Percentiles rank a stretch among this genome's conserved stretches.
Conservation (phyloP, 2,329 filamentous ascomycete genomes). For the Magnaporthiopsis rhizophila region DNA sequence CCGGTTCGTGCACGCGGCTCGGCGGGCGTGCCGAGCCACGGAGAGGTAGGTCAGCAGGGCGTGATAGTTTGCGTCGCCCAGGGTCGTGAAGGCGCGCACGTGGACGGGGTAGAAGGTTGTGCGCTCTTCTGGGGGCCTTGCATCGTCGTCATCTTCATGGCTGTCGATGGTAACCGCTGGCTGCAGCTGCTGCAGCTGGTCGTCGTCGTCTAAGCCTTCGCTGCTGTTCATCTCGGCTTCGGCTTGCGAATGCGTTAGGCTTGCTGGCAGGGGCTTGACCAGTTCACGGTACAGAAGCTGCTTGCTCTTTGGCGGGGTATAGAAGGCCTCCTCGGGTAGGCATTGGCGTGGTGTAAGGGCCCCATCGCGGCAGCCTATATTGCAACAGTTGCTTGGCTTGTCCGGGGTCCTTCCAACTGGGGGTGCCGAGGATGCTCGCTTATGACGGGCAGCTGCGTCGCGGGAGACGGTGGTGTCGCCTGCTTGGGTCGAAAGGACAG, state of each 20-base stretch:
- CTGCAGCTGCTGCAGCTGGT: background rate
- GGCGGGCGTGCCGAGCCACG: background rate
- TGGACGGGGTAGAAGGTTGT: background rate
- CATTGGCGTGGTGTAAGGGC: background rate
- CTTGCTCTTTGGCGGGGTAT: background rate
- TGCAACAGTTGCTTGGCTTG: background rate
- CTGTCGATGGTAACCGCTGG: background rate
- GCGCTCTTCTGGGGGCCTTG: background rate
- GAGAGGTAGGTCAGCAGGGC: constrained; percentile 9
- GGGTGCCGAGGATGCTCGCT: background rate
- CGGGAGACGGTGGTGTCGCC: background rate
- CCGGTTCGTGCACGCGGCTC: background rate
- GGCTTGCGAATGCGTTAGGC: background rate
- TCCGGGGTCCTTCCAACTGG: background rate
- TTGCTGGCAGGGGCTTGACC: background rate
- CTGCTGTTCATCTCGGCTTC: no score
- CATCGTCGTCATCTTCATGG: background rate
- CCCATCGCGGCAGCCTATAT: background rate
- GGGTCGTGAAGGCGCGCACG: constrained; percentile 11
- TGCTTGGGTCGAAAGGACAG: background rate
- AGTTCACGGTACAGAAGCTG: background rate
- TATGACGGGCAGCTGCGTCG: background rate
- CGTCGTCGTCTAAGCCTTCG: background rate
- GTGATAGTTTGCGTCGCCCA: constrained; percentile 8
- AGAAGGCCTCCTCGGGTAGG: background rate